Percentiles rank a stretch among this genome's conserved stretches.
phyloP scores from a whole-genome alignment of 495 filamentous ascomycete genomes.

The Lophium mytilinum region DNA sequence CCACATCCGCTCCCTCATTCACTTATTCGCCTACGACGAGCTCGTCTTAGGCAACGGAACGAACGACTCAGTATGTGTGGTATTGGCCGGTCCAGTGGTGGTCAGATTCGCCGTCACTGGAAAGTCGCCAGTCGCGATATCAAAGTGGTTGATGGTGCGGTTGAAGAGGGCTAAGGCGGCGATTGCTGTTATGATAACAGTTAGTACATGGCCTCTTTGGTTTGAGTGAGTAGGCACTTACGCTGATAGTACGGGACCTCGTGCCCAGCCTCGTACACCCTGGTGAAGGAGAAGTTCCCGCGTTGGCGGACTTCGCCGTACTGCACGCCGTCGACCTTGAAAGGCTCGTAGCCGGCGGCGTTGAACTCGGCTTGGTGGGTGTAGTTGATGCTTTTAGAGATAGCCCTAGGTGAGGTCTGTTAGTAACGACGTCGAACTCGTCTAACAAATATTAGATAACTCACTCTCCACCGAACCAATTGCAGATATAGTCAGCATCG shows the following conservation, averaged over 20 bases:
- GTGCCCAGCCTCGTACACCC: conserved; percentile 40
- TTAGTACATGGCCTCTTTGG: background rate
- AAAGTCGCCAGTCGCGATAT: conserved; percentile 8
- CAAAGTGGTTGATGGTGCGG: conserved; percentile 8
- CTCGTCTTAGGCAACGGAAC: conserved; percentile 37
- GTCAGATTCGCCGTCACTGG: conserved; percentile 39
- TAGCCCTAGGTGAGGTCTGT: conserved; percentile 24
- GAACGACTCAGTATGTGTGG: conserved; percentile 51
- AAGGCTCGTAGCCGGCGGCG: conserved; percentile 46
- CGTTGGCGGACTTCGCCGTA: conserved; percentile 39
- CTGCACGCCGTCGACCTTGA: conserved; percentile 34
- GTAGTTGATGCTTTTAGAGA: conserved; percentile 48
- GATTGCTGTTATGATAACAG: background rate
- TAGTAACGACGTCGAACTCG: background rate
- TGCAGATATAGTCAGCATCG: conserved; percentile 40
- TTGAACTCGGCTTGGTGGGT: conserved; percentile 39
- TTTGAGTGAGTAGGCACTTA: conserved; percentile 1
- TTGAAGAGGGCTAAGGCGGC: conserved; percentile 13
- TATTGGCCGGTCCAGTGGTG: conserved; percentile 40
- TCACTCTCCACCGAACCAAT: conserved; percentile 43
- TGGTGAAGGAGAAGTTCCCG: conserved; percentile 39
- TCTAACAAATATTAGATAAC: conserved; percentile 24
- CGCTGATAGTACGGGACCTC: conserved; percentile 26
- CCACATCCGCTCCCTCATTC: too few relatives aligned
- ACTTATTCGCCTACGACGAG: too few relatives aligned